Evolutionary conservation across 495 filamentous ascomycete genomes (phyloP), one percentile per base, ranked within the genome.

Genomic region (Oidiodendron maius): DNA sequence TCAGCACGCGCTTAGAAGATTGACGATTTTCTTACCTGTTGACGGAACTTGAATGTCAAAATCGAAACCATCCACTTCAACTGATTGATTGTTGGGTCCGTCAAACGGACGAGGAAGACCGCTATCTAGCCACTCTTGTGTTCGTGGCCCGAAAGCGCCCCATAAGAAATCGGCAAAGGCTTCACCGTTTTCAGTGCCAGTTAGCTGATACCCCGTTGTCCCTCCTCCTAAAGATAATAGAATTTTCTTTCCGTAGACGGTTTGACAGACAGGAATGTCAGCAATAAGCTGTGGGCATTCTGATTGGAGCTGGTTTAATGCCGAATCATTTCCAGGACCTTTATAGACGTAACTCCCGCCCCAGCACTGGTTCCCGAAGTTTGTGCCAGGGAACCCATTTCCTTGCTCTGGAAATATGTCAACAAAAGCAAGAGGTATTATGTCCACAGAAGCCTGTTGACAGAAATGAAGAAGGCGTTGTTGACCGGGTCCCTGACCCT

Each of bases 331-430:
- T 9, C 64, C 65, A 3, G 64, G 65, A 16, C 62, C 61, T 1
- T 57, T 26, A 40, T 66, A 64, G 1, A 61, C 50, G 36, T 64
- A 59, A 0, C 55, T 41, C 4, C 57, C 53, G 11, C 64, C 62
- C 51, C 74, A 72, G 60, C 83, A 83, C 39, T 80, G 75, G 57
- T 86, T 84, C 12, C 77, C 82, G 59, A 86, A 85, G 63, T 86
- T 85, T 35, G 71, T 75, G 1, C 74, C 77, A 8, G 82, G 81
- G 50, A 70, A 80, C 22, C 72, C 74, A 28, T 68, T 63, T 8
- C 56, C 63, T 46, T 77, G 70, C 16, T 72, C 68, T 0, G 84
- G 82, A 56, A 84, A 88, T 9, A 67, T 51, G 51, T 84, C 72
- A 26, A 87, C 67, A 55, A 87, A 88, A 1, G 70, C 82, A 28